These are phyloP conservation scores for Phyllostachys edulis DNA, from an alignment of 176 grass and related monocot species.

Conservation along the genomic window DNA sequence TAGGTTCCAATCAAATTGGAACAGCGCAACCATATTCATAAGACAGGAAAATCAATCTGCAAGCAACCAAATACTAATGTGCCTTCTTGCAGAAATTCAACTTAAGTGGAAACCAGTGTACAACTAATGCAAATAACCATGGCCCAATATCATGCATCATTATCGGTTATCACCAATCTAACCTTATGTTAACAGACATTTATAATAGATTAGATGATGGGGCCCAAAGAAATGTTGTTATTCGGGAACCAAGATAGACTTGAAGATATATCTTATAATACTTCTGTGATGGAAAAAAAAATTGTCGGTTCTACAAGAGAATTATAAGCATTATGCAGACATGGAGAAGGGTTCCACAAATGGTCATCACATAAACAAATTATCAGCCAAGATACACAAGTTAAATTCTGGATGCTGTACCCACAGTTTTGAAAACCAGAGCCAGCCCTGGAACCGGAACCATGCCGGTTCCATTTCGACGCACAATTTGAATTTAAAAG, in stretches of 20 bases:
- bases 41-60: background rate
- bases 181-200: slow-evolving; percentile 1
- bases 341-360: background rate
- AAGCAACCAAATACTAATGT: background rate
- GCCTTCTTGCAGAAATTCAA: background rate
- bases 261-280: background rate
- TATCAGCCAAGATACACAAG: background rate
- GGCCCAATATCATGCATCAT: background rate
- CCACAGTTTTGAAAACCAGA: background rate
- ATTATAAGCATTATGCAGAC: background rate
- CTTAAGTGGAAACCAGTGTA: background rate
- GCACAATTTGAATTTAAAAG: background rate
- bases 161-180: background rate
- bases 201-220: background rate
- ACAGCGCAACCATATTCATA: background rate
- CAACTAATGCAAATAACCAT: background rate
- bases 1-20: background rate
- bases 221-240: background rate
- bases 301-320: background rate
- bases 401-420: background rate
- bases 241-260: background rate
- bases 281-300: background rate
- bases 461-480: background rate
- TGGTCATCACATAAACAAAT: background rate
- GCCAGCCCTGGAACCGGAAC: background rate